phyloP scores from a whole-genome alignment of 164 flowering plant genomes.

The Umbilicus rupestris region DNA sequence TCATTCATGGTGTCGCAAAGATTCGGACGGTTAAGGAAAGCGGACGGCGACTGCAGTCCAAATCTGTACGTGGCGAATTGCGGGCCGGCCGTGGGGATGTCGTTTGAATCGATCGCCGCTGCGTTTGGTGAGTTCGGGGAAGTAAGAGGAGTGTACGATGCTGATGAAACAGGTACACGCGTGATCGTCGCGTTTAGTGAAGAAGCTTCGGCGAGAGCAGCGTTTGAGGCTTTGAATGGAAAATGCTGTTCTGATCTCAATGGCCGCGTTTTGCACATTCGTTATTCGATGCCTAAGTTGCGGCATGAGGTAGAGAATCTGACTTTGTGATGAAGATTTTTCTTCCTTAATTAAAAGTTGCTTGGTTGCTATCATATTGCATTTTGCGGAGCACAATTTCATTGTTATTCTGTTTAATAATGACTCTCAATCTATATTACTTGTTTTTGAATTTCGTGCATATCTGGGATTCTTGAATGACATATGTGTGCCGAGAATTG shows the following conservation, averaged over 20 bases:
- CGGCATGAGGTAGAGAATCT: background rate
- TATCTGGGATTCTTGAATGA: too few species aligned
- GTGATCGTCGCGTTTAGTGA: constrained; percentile 61
- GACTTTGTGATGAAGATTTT: background rate
- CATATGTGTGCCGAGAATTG: too few species aligned
- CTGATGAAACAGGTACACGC: constrained; percentile 84
- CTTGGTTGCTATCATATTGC: background rate
- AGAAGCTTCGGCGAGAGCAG: constrained; percentile 38
- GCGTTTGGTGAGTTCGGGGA: constrained; percentile 55
- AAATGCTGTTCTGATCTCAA: constrained; percentile 48
- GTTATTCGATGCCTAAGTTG: constrained; percentile 30
- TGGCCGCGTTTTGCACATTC: constrained; percentile 65
- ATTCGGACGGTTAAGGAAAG: constrained; percentile 38
- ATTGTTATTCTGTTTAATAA: too few species aligned
- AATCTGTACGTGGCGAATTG: constrained; percentile 89
- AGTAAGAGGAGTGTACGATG: constrained; percentile 55
- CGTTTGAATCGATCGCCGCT: constrained; percentile 41
- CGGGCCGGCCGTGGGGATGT: constrained; percentile 76
- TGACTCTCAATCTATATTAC: too few species aligned
- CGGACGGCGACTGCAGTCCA: constrained; percentile 26
- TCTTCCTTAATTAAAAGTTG: too few species aligned
- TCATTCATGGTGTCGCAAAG: constrained; percentile 18
- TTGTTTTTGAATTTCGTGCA: too few species aligned
- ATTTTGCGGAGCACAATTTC: background rate
- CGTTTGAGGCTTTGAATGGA: constrained; percentile 48